Conservation (phyloP, 352 stramenopile genomes). For the Globisporangium polare region DNA sequence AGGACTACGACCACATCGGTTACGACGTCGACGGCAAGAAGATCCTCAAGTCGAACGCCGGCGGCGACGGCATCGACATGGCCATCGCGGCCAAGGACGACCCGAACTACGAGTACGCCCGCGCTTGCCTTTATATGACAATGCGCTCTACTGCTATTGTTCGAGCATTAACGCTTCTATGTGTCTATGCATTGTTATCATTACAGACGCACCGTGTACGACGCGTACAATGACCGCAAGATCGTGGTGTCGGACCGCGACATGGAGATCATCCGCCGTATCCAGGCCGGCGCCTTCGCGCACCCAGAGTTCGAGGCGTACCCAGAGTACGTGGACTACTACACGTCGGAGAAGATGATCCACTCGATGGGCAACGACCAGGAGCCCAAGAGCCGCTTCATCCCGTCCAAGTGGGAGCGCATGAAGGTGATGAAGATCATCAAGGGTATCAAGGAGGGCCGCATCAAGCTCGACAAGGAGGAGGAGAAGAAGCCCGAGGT, state of each 20-base stretch:
- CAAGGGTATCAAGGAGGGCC: constrained; percentile 95
- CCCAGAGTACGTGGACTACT: constrained; percentile 88
- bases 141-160: neutral
- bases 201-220: constrained; percentile 93
- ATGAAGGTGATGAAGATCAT: constrained; percentile 97
- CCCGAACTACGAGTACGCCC: constrained; percentile 89
- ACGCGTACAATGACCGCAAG: constrained; percentile 98
- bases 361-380: constrained; percentile 85
- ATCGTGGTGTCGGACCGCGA: constrained; percentile 96
- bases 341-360: constrained; percentile 86
- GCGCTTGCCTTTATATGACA: neutral
- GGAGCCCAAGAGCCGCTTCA: constrained; percentile 92
- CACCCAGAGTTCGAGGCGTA: constrained; percentile 92
- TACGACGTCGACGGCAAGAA: constrained; percentile 97
- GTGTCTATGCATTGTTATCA: neutral
- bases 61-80: constrained; percentile 88
- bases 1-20: constrained; percentile 99
- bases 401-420: constrained; percentile 97
- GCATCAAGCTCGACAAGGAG: constrained; percentile 91
- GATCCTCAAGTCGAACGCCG: constrained; percentile 91
- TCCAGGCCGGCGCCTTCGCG: constrained; percentile 92
- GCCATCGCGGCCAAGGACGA: constrained; percentile 86
- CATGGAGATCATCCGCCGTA: constrained; percentile 97
- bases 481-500: constrained; percentile 89
- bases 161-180: constrained; percentile 11